Evolutionary conservation across 2,329 filamentous ascomycete species (phyloP), one percentile per base, ranked within the genome.

Genomic region (Ophiostoma tasmaniense): DNA sequence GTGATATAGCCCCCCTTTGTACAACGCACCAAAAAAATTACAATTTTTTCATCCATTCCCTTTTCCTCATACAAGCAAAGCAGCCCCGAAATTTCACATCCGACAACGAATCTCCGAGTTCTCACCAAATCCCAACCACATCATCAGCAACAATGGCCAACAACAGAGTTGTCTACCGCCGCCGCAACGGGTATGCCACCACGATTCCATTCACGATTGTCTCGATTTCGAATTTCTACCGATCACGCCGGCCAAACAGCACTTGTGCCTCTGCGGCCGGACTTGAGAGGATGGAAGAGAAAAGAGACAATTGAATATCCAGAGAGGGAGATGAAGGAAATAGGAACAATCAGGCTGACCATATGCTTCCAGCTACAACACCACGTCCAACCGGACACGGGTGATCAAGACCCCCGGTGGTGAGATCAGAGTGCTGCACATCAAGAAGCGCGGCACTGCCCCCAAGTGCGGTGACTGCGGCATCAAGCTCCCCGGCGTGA

Each of bases 391-490:
- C 91, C 92, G 93, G 84, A 94, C 95, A 81, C 91, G 95, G 81
- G 87, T 96, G 79, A 82, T 97, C 83, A 95, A 95, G 89, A 99
- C 95, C 76, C 95, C 96, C 76, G 96, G 95, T 82, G 95, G 95
- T 81, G 88, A 94, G 82, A 89, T 97, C 79, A 90, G 95, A 82
- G 90, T 97, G 81, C 91, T 98, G 78, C 94, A 99, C 90, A 93
- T 97, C 87, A 98, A 98, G 91, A 99, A 99, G 92, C 91, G 90
- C 82, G 95, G 93, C 77, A 96, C 93, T 81, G 91, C 93, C 74
- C 95, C 95, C 80, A 99, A 99, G 88, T 99, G 95, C 82, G 92
- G 96, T 88, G 95, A 99, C 88, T 99, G 96, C 81, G 95, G 95
- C 80, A 89, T 88, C 85, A 98, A 98, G 87, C 90, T 99, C 79